These are phyloP conservation scores for Nigrospora osmanthi DNA, from an alignment of 2,329 filamentous ascomycete species.

Conservation along the genomic window DNA sequence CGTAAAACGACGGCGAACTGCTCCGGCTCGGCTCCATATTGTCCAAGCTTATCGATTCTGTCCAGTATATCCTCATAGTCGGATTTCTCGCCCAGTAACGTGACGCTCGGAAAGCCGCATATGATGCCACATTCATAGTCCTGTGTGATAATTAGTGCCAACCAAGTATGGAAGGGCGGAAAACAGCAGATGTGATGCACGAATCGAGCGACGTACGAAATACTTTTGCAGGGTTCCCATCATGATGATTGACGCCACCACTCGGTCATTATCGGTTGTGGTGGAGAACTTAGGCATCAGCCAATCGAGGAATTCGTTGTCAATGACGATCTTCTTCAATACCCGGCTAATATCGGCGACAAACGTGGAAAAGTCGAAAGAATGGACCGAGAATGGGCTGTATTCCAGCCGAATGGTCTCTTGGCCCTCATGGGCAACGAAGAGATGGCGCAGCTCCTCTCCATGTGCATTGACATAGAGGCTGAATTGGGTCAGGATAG, in stretches of 20 bases:
- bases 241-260: conserved; percentile 36
- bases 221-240: conserved; percentile 44
- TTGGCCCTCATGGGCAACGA: conserved; percentile 33
- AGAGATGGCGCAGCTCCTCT: conserved; percentile 28
- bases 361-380: conserved; percentile 6
- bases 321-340: conserved; percentile 4
- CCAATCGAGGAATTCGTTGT: conserved; percentile 29
- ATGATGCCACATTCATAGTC: conserved; percentile 14
- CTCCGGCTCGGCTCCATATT: conserved; percentile 20
- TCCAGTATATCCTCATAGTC: conserved; percentile 32
- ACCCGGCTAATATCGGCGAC: conserved; percentile 13
- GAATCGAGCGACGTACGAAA: conserved; percentile 19
- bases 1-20: conserved; percentile 8
- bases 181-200: too few species aligned
- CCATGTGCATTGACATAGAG: conserved; percentile 37
- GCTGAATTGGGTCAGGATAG: conserved; percentile 39
- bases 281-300: conserved; percentile 44
- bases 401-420: conserved; percentile 9
- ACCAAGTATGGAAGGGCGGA: too few species aligned
- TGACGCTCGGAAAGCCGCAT: conserved; percentile 45
- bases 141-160: too few species aligned
- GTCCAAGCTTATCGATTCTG: conserved; percentile 26
- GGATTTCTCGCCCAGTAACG: conserved; percentile 34
- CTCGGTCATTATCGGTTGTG: conserved; percentile 33
- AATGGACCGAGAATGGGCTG: background rate